A percentile compares a stretch with the other conserved stretches of the same genome.
phyloP scores from a whole-genome alignment of 2,329 filamentous ascomycete genomes.

The Cercospora nicotianae region DNA sequence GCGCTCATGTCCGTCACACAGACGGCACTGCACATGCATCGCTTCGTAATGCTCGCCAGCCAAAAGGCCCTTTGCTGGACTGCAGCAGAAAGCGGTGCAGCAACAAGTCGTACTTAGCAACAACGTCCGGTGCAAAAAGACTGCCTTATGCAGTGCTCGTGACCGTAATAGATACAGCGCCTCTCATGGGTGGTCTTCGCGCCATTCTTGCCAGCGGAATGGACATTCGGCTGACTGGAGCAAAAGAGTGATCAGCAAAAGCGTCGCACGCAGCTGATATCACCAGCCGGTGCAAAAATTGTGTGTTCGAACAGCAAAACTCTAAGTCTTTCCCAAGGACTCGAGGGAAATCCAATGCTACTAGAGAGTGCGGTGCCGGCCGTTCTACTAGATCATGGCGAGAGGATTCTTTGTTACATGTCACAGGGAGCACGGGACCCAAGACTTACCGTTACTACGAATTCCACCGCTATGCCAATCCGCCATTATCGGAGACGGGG shows the following conservation, averaged over 20 bases:
- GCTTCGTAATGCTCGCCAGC: neutral
- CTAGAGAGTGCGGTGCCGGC: conserved; percentile 2
- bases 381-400: conserved; percentile 7
- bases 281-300: neutral
- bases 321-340: conserved; percentile 2
- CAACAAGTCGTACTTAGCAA: neutral
- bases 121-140: neutral
- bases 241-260: neutral
- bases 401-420: conserved; percentile 9
- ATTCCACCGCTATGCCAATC: neutral
- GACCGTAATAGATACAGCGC: neutral
- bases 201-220: neutral
- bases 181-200: neutral
- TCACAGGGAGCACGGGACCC: neutral
- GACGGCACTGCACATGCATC: neutral
- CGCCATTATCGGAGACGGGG: conserved; percentile 8
- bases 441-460: conserved; percentile 1
- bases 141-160: neutral
- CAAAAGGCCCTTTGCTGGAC: neutral
- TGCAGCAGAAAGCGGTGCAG: neutral
- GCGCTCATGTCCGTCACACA: neutral
- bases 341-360: conserved; percentile 12
- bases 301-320: conserved; percentile 6
- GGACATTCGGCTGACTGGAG: neutral
- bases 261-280: neutral